Conservation (phyloP, 257 asterid species). For the Salvia rosmarinus region DNA sequence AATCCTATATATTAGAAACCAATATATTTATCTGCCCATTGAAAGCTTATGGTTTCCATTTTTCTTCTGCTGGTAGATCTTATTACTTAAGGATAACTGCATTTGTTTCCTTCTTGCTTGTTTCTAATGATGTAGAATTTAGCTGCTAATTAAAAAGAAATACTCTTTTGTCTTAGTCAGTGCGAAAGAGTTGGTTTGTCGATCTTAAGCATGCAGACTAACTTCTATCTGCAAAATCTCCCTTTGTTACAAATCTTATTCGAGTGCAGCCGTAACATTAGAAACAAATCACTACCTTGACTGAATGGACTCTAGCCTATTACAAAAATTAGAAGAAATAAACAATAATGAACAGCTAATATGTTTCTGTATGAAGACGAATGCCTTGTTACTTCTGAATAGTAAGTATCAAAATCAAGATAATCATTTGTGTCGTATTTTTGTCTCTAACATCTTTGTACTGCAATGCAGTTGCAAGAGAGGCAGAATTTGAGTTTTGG, state of each 20-base stretch:
- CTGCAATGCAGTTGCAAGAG: constrained; percentile 80
- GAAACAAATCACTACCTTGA: constrained; percentile 1
- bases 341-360: not conserved
- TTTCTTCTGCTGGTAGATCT: not conserved
- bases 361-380: not conserved
- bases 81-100: not conserved
- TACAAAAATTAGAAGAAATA: constrained; percentile 1
- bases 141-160: constrained; percentile 2
- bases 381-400: constrained; percentile 3
- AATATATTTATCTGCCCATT: constrained; percentile 2
- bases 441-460: constrained; percentile 32
- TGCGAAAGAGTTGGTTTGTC: constrained; percentile 6
- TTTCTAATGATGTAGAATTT: not conserved
- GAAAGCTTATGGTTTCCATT: constrained; percentile 4
- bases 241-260: not conserved
- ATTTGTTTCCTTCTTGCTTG: not conserved
- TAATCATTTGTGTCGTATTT: constrained; percentile 13
- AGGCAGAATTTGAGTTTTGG: constrained; percentile 94
- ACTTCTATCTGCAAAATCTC: constrained; percentile 8
- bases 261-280: not conserved
- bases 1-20: constrained; percentile 5
- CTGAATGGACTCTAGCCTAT: not conserved
- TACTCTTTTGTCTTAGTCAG: not conserved
- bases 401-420: not conserved
- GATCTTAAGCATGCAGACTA: constrained; percentile 1